Base-by-base conservation (phyloP, 1,284 basidiomycete species). In the Cryptococcus neoformans region DNA sequence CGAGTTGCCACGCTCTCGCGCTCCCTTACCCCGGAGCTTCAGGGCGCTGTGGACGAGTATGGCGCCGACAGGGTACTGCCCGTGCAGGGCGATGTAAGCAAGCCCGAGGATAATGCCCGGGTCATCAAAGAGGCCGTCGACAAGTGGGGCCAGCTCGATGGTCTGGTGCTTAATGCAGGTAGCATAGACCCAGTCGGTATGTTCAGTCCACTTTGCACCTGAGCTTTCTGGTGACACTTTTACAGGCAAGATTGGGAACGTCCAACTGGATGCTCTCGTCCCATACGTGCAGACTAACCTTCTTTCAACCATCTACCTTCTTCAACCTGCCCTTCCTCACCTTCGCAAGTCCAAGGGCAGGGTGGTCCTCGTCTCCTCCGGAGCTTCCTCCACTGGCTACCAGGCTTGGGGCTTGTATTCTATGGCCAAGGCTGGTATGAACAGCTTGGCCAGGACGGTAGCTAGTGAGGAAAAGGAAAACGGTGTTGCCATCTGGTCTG, bases 361-460 rank as follows among this genome's bases (percentile, higher is more conserved):
- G 16, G 74, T 82, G 50, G 76, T 84, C 14, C 69, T 83, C 36
- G 81, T 82, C 12, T 79, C 77, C 5, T 80, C 78, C 2, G 82
- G 82, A 9, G 82, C 82, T 0, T 78, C 80, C 1, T 71, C 73
- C 2, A 75, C 74, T 0, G 79, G 78, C 8, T 78, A 75, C 37
- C 72, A 78, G 2, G 80, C 78, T 0, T 83, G 82, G 82, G 77
- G 77, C 0, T 71, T 80, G 45, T 83, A 83, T 69, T 79, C 76
- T 17, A 65, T 71, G 60, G 70, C 66, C 58, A 78, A 78, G 57
- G 82, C 82, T 0, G 82, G 79, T 0, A 66, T 82, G 69, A 83
- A 83, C 67, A 75, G 78, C 10, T 69, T 83, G 6, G 65, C 66
- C 9, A 63, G 78, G 62, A 83, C 81, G 0, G 67, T 83, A 7